Percentiles rank a stretch among this genome's conserved stretches.
phyloP scores from a whole-genome alignment of 2,329 filamentous ascomycete species.

The Ophiosphaerella herpotricha region DNA sequence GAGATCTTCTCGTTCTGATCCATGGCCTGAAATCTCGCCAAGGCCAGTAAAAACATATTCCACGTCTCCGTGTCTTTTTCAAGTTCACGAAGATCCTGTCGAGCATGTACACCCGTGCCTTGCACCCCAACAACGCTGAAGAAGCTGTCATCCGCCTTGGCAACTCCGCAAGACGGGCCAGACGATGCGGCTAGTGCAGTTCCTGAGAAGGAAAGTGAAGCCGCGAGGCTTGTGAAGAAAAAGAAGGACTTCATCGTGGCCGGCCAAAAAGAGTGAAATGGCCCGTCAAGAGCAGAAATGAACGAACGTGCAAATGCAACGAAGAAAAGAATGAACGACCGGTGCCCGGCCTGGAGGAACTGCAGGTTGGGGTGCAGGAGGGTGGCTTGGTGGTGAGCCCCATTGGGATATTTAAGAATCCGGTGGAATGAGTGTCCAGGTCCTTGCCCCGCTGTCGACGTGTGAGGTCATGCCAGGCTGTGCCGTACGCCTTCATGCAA shows the following conservation, averaged over 20 bases:
- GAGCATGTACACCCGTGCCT: conserved; percentile 33
- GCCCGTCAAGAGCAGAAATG: conserved; percentile 28
- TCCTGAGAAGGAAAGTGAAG: conserved; percentile 23
- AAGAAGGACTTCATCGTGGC: conserved; percentile 35
- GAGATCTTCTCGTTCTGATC: conserved; percentile 36
- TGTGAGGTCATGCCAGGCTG: conserved; percentile 16
- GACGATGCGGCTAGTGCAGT: conserved; percentile 18
- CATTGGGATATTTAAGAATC: conserved; percentile 9
- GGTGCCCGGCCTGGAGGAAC: conserved; percentile 25
- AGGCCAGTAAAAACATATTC: conserved; percentile 40
- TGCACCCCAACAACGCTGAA: conserved; percentile 42
- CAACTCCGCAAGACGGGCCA: conserved; percentile 26
- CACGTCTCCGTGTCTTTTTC: conserved; percentile 36
- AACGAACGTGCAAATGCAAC: conserved; percentile 21
- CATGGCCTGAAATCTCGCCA: conserved; percentile 38
- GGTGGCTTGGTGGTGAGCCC: background rate
- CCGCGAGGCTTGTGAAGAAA: conserved; percentile 19
- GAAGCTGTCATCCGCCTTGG: conserved; percentile 28
- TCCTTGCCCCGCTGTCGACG: conserved; percentile 19
- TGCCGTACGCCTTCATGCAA: conserved; percentile 27
- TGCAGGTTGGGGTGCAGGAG: conserved; percentile 8
- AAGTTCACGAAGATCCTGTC: conserved; percentile 36
- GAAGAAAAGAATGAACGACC: conserved; percentile 26
- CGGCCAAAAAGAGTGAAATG: conserved; percentile 33
- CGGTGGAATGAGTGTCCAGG: conserved; percentile 14